Base-by-base conservation (phyloP, 2,329 filamentous ascomycete genomes). In the Herpotrichia juniperi region DNA sequence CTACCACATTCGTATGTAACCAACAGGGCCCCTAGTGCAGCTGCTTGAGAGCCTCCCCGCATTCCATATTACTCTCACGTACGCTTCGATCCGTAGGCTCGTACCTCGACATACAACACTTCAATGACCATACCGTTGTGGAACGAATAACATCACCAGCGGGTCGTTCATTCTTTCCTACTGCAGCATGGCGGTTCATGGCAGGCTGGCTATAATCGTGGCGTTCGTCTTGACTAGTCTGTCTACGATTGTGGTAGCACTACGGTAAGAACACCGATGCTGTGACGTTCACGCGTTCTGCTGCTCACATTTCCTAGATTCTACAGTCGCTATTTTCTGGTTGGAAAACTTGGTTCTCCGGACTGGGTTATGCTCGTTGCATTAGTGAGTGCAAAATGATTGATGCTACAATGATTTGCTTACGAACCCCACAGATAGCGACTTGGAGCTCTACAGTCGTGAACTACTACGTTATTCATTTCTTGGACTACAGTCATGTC, bases 361-460 rank as follows among this genome's bases (percentile, higher is more conserved):
- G 68, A 71, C 49, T 71, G 62, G 62, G 56, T 68, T 11, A 69
- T 70, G 59, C 52, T 69, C 6, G 31, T 57, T 12, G 65, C 64
- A 10, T 50, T 71, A 14, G 66, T 70, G 47, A 42, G 66, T 60
- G 11, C n/a, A 16, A 22, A 9, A 19, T 25, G 30, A 25, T 47
- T 28, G 7, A 19, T 17, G 10, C 21, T 8, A 19, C 22, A 39
- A 28, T 34, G 5, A 30, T 22, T 8, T 32, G 25, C 61, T 68
- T 6, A 66, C 44, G 22, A 26, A 17, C n/a, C 21, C 34, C 14
- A 11, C 25, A 71, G 69, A 50, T 70, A 12, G 50, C 58, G 12
- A 64, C 67, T 19, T 73, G 69, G 69, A 55, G 51, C 14, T 63
- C 59, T 14, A 53, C 62, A 9, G 59, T 69, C 7, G 43, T 66